These are phyloP conservation scores for Mychonastes homosphaera DNA, from an alignment of 139 green algal species.

Conservation along the genomic window DNA sequence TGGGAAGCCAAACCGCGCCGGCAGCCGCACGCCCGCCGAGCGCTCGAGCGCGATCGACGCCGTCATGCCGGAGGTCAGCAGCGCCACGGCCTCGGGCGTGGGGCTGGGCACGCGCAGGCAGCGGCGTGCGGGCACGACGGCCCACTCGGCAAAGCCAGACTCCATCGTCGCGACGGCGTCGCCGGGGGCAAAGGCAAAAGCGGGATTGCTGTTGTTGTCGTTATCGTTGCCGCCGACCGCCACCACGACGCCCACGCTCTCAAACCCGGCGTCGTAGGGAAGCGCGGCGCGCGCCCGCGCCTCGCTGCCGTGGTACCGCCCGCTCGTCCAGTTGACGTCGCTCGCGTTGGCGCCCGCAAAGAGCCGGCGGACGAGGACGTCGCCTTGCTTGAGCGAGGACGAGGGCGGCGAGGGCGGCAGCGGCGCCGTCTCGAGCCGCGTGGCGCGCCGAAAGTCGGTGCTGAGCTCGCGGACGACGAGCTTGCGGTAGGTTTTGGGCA, in stretches of 20 bases:
- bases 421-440: slow-evolving; percentile 22
- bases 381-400: slow-evolving; percentile 14
- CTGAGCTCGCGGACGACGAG: slow-evolving; percentile 43
- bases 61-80: slow-evolving; percentile 69
- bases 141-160: slow-evolving; percentile 49
- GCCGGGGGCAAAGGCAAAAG: slow-evolving; percentile 20
- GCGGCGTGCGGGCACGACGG: slow-evolving; percentile 19
- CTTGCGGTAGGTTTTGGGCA: slow-evolving; percentile 22
- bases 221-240: slow-evolving; percentile 15
- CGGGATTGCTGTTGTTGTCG: not conserved
- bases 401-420: slow-evolving; percentile 21
- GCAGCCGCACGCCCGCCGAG: slow-evolving; percentile 12
- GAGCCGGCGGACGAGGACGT: slow-evolving; percentile 51
- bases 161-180: slow-evolving; percentile 54
- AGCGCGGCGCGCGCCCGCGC: slow-evolving; percentile 37
- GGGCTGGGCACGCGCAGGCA: slow-evolving; percentile 34
- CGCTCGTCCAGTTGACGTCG: slow-evolving; percentile 74
- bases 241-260: slow-evolving; percentile 58
- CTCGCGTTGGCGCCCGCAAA: slow-evolving; percentile 65
- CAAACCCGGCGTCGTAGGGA: slow-evolving; percentile 71
- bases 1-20: not conserved
- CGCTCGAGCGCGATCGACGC: slow-evolving; percentile 55
- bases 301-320: slow-evolving; percentile 44
- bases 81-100: slow-evolving; percentile 58
- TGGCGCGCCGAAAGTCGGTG: slow-evolving; percentile 46